Evolutionary conservation across 1,139 yeast genomes (phyloP), one percentile per base, ranked within the genome.

Genomic region (Lodderomyces parapsilosis): DNA sequence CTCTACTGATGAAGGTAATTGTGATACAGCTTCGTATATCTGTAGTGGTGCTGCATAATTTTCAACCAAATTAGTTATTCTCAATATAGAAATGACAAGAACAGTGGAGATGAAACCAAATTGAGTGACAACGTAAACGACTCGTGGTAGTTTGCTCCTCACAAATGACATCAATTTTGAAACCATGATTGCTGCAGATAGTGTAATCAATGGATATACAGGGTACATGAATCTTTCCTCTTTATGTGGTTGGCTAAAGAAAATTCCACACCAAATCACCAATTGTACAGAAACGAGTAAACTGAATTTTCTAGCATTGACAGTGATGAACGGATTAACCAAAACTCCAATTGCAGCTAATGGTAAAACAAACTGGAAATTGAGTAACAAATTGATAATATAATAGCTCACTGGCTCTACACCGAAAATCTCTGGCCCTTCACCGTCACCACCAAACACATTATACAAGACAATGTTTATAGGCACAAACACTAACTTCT

Each of bases 151-250:
- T n/a, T 24, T 36, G 9, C 19, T 38, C 28, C 15, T 40, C 13
- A 40, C 7, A n/a, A 37, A 32, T 34, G 30, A 36, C 20, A 67
- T 51, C n/a, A 60, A 8, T 40, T 62, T 60, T n/a, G 64, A 50
- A 8, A 71, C 54, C 0, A 81, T 63, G 2, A 86, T 57, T 0
- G 94, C 80, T 3, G 89, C 91, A 45, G 81, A 74, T 20, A 86
- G 56, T 6, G 79, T 63, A 24, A 91, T 71, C 38, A 86, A 69
- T 4, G 91, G 84, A 59, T 91, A 91, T 0, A 87, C 73, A 8
- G 96, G 96, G 54, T 89, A 93, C 54, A 91, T 63, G 59, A 91
- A 93, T 47, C 98, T 71, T 60, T 91, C 98, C 60, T 91, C 98
- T 59, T 93, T 93, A 60, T 91, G 98, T 1, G 96, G 94, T 55